Evolutionary conservation across 345 rosid genomes (phyloP).

Genomic region (Durio zibethinus): DNA sequence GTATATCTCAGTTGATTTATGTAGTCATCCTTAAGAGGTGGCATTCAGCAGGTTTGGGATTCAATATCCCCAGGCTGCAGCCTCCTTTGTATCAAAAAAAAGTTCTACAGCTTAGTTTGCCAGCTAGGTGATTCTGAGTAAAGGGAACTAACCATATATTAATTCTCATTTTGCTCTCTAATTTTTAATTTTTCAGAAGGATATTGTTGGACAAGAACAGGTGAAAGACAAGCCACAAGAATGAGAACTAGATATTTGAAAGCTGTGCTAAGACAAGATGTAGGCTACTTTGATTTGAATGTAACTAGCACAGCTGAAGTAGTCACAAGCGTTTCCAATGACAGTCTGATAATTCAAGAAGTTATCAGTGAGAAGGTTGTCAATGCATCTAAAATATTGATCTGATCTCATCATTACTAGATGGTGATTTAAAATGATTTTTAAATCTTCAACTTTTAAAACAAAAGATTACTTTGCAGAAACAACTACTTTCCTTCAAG

Average conservation of each 20-base stretch:
- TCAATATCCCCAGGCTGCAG: too few relatives aligned
- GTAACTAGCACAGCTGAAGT: constrained; percentile 66
- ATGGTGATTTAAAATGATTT: neutral
- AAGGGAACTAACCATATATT: neutral
- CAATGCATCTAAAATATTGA: neutral
- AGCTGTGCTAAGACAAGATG: constrained; percentile 82
- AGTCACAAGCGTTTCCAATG: constrained; percentile 71
- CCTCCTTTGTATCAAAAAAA: too few relatives aligned
- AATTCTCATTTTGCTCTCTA: neutral
- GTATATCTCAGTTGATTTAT: too few relatives aligned
- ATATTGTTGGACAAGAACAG: constrained; percentile 84
- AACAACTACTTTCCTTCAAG: neutral
- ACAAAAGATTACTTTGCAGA: too few relatives aligned
- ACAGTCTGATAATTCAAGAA: constrained; percentile 71
- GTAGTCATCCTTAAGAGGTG: too few relatives aligned
- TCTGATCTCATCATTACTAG: neutral
- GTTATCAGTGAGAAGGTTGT: constrained; percentile 71
- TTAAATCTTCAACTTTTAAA: neutral
- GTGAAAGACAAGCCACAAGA: constrained; percentile 73
- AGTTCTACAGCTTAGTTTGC: neutral
- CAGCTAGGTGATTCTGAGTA: neutral
- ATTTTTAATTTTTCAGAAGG: constrained; percentile 42
- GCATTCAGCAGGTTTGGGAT: too few relatives aligned
- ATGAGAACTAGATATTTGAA: constrained; percentile 70
- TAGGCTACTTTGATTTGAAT: constrained; percentile 71